These are phyloP conservation scores for Alternaria angustiovoidea DNA, from an alignment of 2,329 filamentous ascomycete species.

Conservation along the genomic window DNA sequence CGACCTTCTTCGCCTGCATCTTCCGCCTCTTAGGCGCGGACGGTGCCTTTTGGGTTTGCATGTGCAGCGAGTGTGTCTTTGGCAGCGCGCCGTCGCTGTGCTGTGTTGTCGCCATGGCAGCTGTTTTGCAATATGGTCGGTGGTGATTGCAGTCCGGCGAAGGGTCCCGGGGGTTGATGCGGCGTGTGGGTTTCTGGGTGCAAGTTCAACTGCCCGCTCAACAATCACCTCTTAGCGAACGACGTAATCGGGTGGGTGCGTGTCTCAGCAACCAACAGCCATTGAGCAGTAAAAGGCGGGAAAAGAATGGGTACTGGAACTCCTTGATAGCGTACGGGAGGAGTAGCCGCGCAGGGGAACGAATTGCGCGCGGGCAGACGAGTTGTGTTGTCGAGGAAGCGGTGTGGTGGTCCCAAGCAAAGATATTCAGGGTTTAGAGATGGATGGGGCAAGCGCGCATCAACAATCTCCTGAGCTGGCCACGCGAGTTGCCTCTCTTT, in stretches of 20 bases:
- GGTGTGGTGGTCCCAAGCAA: conserved; percentile 37
- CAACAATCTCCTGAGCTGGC: conserved; percentile 12
- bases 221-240: conserved; percentile 19
- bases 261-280: conserved; percentile 29
- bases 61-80: conserved; percentile 17
- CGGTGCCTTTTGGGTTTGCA: conserved; percentile 20
- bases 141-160: not conserved
- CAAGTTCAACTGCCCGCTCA: not conserved
- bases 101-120: conserved; percentile 25
- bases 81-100: conserved; percentile 18
- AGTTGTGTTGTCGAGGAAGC: conserved; percentile 40
- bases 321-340: conserved; percentile 3
- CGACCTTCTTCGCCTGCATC: conserved; percentile 59
- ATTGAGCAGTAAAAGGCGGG: conserved; percentile 27
- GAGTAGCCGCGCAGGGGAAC: conserved; percentile 27
- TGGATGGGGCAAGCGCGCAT: conserved; percentile 38
- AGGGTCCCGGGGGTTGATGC: not conserved
- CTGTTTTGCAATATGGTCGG: conserved; percentile 15
- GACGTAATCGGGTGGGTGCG: conserved; percentile 18
- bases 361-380: conserved; percentile 21
- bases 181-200: not conserved
- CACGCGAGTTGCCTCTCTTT: not conserved
- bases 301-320: conserved; percentile 23
- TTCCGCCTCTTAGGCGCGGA: conserved; percentile 30
- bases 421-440: conserved; percentile 35